These are phyloP conservation scores for Circinella umbellata DNA, from an alignment of 371 early-diverging fungal species.

Conservation along the genomic window DNA sequence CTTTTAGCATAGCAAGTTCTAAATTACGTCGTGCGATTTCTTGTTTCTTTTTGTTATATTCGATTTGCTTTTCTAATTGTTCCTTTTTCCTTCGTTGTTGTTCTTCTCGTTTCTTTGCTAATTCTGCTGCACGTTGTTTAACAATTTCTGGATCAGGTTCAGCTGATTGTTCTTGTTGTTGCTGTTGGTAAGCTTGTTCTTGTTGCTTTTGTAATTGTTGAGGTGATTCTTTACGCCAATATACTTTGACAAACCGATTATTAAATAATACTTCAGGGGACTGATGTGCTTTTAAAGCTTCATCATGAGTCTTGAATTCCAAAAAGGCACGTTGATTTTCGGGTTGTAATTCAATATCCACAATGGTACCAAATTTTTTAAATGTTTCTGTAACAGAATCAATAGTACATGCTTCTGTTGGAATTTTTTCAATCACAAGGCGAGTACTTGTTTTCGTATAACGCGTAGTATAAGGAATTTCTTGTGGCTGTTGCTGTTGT, in stretches of 20 bases:
- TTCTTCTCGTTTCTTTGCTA: conserved; percentile 37
- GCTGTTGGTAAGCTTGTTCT: not conserved
- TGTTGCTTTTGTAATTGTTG: not conserved
- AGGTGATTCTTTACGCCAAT: conserved; percentile 48
- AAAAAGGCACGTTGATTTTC: conserved; percentile 56
- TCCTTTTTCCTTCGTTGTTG: conserved; percentile 55
- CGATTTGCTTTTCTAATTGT: conserved; percentile 54
- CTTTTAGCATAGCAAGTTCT: conserved; percentile 11
- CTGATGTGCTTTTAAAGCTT: conserved; percentile 67
- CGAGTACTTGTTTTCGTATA: conserved; percentile 46
- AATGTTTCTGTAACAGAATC: conserved; percentile 73
- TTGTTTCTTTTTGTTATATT: conserved; percentile 50
- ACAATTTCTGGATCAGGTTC: conserved; percentile 46
- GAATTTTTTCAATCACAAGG: conserved; percentile 75
- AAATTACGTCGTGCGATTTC: conserved; percentile 12
- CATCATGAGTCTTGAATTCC: conserved; percentile 56
- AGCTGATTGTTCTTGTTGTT: conserved; percentile 12
- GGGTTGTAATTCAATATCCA: conserved; percentile 64
- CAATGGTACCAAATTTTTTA: conserved; percentile 71
- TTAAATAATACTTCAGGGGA: conserved; percentile 75
- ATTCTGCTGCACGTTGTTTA: conserved; percentile 35
- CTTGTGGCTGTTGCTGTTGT: conserved; percentile 9
- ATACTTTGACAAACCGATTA: conserved; percentile 82
- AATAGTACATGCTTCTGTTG: conserved; percentile 62
- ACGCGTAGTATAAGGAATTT: conserved; percentile 25